These are phyloP conservation scores for Phyllosticta capitalensis DNA, from an alignment of 2,329 filamentous ascomycete species.

Conservation along the genomic window DNA sequence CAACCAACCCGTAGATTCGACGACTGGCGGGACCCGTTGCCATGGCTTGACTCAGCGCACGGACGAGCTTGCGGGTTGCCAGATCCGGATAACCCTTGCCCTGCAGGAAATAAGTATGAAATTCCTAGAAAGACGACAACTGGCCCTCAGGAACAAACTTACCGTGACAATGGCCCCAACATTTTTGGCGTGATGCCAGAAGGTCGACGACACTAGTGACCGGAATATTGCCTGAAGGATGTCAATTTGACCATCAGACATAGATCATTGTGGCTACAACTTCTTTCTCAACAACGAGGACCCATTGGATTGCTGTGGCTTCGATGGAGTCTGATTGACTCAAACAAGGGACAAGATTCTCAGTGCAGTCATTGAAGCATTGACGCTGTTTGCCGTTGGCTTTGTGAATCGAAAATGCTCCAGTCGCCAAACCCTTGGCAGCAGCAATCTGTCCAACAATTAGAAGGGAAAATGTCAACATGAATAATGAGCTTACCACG, in stretches of 20 bases:
- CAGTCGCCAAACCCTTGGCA: slow-evolving; percentile 61
- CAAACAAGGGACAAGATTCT: slow-evolving; percentile 50
- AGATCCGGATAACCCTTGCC: slow-evolving; percentile 78
- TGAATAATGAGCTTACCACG: slow-evolving; percentile 45
- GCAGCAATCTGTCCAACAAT: slow-evolving; percentile 51
- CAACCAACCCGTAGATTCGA: slow-evolving; percentile 55
- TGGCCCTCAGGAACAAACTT: slow-evolving; percentile 14
- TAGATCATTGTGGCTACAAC: slow-evolving; percentile 29
- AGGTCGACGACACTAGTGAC: slow-evolving; percentile 49
- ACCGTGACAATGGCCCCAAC: slow-evolving; percentile 63
- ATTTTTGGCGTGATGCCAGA: slow-evolving; percentile 43
- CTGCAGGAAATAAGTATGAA: slow-evolving; percentile 32
- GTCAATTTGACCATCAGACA: background rate
- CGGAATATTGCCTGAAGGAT: slow-evolving; percentile 61
- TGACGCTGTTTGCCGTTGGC: slow-evolving; percentile 35
- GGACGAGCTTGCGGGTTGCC: slow-evolving; percentile 56
- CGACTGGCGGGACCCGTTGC: slow-evolving; percentile 16
- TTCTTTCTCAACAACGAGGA: slow-evolving; percentile 74
- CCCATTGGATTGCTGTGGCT: slow-evolving; percentile 47
- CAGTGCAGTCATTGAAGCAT: slow-evolving; percentile 31
- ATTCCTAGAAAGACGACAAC: background rate
- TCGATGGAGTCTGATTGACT: slow-evolving; percentile 42
- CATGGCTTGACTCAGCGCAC: slow-evolving; percentile 29
- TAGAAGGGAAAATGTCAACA: slow-evolving; percentile 13
- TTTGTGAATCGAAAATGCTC: slow-evolving; percentile 43